Base-by-base conservation (phyloP, 306 rosid genomes). In the Acacia confusa region DNA sequence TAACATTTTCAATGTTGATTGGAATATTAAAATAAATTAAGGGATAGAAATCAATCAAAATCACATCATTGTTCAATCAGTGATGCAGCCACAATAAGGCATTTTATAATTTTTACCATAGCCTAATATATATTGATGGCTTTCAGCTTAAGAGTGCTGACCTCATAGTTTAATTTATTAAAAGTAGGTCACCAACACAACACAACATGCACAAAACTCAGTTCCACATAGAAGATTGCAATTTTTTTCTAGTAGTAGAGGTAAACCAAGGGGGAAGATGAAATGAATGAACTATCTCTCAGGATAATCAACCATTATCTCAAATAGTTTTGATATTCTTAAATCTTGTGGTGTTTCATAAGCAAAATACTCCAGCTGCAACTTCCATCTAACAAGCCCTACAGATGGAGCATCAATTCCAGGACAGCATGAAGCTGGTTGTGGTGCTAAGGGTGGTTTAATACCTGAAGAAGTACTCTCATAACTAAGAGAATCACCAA, bases 291-390 rank as follows among this genome's bases (percentile, higher is more conserved):
- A 78, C 70, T 75, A 93, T 97, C 99, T 95, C 83, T 95, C 97
- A 25, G 99, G 99, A 84, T 95, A 95, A 87, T 95, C 99, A 86
- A 95, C 97, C 78, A 95, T 95, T 76, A 95, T 93, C 88, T 95
- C 99, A 85, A 95, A 95, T 73, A 93, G 85, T 84, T 93, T 92
- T 72, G 93, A 90, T 81, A 94, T 95, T 87, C 99, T 93, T 81
- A 95, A 85, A 84, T 95, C 94, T 89, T 95, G 99, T 79, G 93
- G 87, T 30, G 99, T 93, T 89, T 93, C 99, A 82, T 95, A 95
- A 7, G 99, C 97, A 86, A 95, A 95, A 87, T 93, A 95, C 78
- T 95, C 99, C 70, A 95, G 92, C 85, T 97, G 91, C 84, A 93
- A 74, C 88, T 95, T 91, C 99, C 99, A 95, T 84, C 97, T 89